A percentile compares a stretch with the other conserved stretches of the same genome.
These are phyloP conservation scores for Dacryopinax spathularia DNA, from an alignment of 768 basidiomycete genomes.

Conservation along the genomic window DNA sequence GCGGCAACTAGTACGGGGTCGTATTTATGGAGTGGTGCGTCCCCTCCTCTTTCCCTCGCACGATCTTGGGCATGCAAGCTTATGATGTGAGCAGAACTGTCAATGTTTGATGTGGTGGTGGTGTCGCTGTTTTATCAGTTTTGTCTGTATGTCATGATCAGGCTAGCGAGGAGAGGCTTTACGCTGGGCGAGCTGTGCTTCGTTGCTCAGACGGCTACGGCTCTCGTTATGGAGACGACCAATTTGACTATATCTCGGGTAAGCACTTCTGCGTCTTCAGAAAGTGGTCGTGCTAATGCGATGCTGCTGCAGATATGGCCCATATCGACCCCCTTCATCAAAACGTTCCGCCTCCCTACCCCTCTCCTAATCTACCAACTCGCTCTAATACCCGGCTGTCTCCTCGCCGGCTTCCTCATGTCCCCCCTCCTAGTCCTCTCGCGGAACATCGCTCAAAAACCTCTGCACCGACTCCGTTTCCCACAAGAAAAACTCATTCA, in stretches of 20 bases:
- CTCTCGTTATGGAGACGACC: conserved; percentile 70
- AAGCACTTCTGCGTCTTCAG: conserved; percentile 20
- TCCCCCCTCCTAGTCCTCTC: conserved; percentile 86
- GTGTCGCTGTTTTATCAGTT: conserved; percentile 79
- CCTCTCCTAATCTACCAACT: conserved; percentile 85
- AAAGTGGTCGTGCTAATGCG: neutral
- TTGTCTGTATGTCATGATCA: conserved; percentile 72
- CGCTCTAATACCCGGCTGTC: conserved; percentile 80
- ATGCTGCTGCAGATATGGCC: conserved; percentile 52
- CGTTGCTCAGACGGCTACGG: conserved; percentile 77
- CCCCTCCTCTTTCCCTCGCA: neutral
- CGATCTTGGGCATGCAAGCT: neutral
- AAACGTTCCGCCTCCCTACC: conserved; percentile 83
- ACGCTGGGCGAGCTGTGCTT: conserved; percentile 87
- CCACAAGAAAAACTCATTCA: conserved; percentile 74
- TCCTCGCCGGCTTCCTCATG: conserved; percentile 87
- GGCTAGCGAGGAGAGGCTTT: conserved; percentile 86
- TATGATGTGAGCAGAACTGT: conserved; percentile 43
- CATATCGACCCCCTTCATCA: conserved; percentile 63
- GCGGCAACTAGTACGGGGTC: conserved; percentile 31
- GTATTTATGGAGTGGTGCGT: conserved; percentile 60
- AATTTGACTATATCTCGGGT: conserved; percentile 75
- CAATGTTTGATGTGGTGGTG: conserved; percentile 55
- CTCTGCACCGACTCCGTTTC: conserved; percentile 58
- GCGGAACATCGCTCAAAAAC: conserved; percentile 77